These are phyloP conservation scores for Hansenula sp. DNA, from an alignment of 1,139 yeast species.

Conservation along the genomic window DNA sequence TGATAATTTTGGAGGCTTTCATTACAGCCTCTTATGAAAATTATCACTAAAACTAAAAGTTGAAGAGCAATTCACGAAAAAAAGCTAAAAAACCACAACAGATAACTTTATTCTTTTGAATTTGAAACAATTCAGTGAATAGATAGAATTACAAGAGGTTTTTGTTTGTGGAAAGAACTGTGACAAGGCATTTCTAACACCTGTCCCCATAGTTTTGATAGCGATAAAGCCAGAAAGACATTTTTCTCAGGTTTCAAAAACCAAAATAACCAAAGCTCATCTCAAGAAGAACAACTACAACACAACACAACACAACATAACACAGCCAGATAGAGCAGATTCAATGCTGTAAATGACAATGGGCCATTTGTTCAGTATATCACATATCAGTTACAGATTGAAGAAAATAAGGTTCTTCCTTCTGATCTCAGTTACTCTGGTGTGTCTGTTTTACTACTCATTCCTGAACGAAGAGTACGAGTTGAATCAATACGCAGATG, in stretches of 20 bases:
- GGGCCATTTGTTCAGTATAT: background rate
- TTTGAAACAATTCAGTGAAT: too few species aligned
- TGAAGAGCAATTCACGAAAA: background rate
- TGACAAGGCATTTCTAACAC: too few species aligned
- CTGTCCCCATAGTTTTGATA: too few species aligned
- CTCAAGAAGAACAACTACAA: background rate
- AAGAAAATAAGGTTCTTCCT: constrained; percentile 15
- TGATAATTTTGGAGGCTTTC: background rate
- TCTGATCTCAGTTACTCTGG: constrained; percentile 13
- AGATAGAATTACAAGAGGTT: too few species aligned
- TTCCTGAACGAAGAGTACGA: constrained; percentile 21
- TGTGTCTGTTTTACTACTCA: constrained; percentile 21
- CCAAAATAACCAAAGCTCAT: background rate
- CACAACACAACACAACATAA: background rate
- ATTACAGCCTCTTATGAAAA: background rate
- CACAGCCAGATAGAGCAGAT: background rate
- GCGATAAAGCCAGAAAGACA: too few species aligned
- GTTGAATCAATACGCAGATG: constrained; percentile 19
- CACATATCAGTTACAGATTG: constrained; percentile 9
- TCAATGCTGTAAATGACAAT: background rate
- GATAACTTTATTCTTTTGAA: too few species aligned
- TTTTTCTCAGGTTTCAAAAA: too few species aligned
- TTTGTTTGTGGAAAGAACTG: too few species aligned
- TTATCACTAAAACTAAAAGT: background rate
- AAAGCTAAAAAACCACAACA: too few species aligned